Percentiles rank a stretch among this genome's conserved stretches.
These are phyloP conservation scores for Candida takata DNA, from an alignment of 805 yeast genomes.

Conservation along the genomic window DNA sequence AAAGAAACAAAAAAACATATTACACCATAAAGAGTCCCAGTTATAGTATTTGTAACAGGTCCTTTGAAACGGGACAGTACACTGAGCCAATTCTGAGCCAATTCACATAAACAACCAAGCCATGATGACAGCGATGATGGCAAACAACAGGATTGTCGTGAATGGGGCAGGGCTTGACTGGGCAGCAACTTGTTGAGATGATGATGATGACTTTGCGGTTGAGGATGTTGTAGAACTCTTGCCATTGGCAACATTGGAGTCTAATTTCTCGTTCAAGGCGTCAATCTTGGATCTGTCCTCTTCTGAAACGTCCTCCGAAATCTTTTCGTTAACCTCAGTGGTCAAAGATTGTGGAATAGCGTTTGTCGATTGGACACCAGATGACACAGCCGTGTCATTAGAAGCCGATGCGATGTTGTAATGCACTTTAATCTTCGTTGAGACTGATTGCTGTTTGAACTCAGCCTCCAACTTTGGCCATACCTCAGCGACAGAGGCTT, in stretches of 20 bases:
- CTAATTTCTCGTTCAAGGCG: slow-evolving; percentile 37
- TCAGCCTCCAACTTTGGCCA: slow-evolving; percentile 71
- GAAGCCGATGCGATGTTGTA: slow-evolving; percentile 28
- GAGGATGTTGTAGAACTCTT: slow-evolving; percentile 13
- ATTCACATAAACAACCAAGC: slow-evolving; percentile 58
- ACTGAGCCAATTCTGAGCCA: too few relatives aligned
- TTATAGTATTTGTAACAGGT: too few relatives aligned
- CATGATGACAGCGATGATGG: slow-evolving; percentile 45
- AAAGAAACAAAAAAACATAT: too few relatives aligned
- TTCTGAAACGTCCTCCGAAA: slow-evolving; percentile 27
- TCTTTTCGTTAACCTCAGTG: slow-evolving; percentile 7
- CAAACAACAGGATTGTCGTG: slow-evolving; percentile 46
- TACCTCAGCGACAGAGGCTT: slow-evolving; percentile 52
- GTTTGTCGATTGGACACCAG: slow-evolving; percentile 13
- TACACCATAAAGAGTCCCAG: too few relatives aligned
- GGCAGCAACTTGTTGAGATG: slow-evolving; percentile 13
- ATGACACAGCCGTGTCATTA: slow-evolving; percentile 8
- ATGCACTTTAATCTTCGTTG: slow-evolving; percentile 63
- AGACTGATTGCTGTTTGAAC: slow-evolving; percentile 45
- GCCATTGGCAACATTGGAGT: slow-evolving; percentile 30
- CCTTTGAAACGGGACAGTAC: too few relatives aligned
- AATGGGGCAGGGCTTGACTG: slow-evolving; percentile 47
- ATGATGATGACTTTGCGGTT: slow-evolving; percentile 16
- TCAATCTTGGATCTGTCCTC: slow-evolving; percentile 36
- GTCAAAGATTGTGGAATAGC: slow-evolving; percentile 2